phyloP scores from a whole-genome alignment of 352 stramenopile genomes.

The Blastocystis hominis region DNA sequence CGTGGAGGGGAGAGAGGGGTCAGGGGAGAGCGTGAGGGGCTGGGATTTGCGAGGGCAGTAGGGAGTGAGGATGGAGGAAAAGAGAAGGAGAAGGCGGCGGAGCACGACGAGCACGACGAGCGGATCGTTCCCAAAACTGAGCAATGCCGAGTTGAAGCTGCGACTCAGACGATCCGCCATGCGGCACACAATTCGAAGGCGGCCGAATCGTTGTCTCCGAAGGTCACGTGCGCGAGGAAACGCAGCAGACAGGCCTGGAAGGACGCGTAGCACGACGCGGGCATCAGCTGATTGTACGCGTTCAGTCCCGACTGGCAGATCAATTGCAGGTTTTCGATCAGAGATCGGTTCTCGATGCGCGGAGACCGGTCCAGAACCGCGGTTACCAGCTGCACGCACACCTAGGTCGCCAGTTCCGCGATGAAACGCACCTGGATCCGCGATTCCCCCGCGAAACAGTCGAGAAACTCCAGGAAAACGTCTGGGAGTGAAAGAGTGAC shows the following conservation, averaged over 20 bases:
- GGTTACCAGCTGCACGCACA: neutral
- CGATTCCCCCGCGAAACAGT: neutral
- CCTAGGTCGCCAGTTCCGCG: neutral
- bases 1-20: neutral
- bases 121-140: neutral
- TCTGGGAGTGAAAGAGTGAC: neutral
- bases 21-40: no score
- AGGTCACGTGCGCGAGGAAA: neutral
- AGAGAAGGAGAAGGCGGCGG: neutral
- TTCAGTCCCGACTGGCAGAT: neutral
- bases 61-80: neutral
- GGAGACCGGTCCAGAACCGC: neutral
- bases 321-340: neutral
- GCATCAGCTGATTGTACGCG: neutral
- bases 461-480: slow-evolving; percentile 1
- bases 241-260: neutral
- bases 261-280: neutral
- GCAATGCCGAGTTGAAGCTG: neutral
- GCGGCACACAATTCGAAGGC: neutral
- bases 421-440: neutral
- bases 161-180: neutral
- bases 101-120: neutral
- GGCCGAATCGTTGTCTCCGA: neutral
- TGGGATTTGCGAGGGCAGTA: neutral
- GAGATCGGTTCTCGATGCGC: neutral